Conservation (phyloP, 148 eudicot species). For the Spergularia bocconei region DNA sequence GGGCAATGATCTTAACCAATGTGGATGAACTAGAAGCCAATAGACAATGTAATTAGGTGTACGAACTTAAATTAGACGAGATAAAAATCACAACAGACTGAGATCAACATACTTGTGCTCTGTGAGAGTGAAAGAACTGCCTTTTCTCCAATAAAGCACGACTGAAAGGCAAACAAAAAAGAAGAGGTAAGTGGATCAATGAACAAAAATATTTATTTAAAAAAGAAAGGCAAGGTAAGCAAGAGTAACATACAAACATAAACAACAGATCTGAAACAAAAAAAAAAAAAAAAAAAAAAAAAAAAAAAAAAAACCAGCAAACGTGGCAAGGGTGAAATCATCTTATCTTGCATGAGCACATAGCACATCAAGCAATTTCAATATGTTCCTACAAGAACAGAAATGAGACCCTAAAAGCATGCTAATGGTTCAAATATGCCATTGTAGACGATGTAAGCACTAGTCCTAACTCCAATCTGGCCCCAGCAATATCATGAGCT, state of each 20-base stretch:
- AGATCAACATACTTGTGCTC: slow-evolving; percentile 71
- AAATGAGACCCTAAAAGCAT: not conserved
- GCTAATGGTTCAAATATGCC: not conserved
- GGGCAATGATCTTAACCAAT: not conserved
- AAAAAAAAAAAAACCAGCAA: no score
- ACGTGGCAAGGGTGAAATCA: not conserved
- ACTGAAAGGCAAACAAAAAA: slow-evolving; percentile 33
- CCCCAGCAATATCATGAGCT: not conserved
- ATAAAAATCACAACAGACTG: not conserved
- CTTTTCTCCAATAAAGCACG: slow-evolving; percentile 85
- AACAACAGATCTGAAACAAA: no score
- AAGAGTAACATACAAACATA: slow-evolving; percentile 1
- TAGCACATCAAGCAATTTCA: not conserved
- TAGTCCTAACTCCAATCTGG: not conserved
- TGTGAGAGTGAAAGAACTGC: slow-evolving; percentile 94
- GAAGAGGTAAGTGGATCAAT: not conserved
- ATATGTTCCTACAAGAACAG: not conserved
- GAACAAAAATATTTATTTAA: not conserved
- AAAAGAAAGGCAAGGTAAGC: slow-evolving; percentile 13
- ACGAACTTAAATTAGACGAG: no score
- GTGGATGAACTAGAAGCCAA: no score
- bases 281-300: no score
- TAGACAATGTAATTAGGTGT: no score
- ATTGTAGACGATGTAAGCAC: not conserved
- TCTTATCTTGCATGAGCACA: not conserved